Conservation (phyloP, 106 monocot genomes). For the Allium fistulosum region DNA sequence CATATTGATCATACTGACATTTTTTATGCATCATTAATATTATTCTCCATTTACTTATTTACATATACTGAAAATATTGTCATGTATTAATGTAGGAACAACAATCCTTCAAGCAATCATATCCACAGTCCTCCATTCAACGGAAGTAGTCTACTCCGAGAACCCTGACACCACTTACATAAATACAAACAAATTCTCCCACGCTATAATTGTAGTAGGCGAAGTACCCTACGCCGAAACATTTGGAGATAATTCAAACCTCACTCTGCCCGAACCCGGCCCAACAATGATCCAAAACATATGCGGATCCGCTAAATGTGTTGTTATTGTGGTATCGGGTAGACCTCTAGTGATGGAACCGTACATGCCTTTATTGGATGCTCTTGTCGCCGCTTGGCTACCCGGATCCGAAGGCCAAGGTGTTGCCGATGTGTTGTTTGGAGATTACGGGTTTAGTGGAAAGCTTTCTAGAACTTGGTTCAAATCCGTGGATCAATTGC, state of each 20-base stretch:
- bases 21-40: neutral
- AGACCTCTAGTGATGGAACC: conserved; percentile 66
- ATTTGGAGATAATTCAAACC: conserved; percentile 42
- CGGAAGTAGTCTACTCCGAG: conserved; percentile 49
- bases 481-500: conserved; percentile 53
- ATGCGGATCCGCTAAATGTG: conserved; percentile 36
- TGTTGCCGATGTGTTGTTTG: conserved; percentile 48
- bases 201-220: conserved; percentile 66
- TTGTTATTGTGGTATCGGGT: conserved; percentile 56
- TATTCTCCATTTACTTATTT: neutral
- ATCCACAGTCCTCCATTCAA: conserved; percentile 20
- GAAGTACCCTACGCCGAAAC: conserved; percentile 65
- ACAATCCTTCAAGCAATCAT: conserved; percentile 53
- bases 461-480: conserved; percentile 59
- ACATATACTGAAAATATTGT: neutral
- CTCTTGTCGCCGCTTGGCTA: conserved; percentile 72
- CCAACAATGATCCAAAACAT: conserved; percentile 40
- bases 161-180: conserved; percentile 28
- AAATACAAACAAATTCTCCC: conserved; percentile 25
- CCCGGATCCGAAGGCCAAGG: conserved; percentile 68
- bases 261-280: conserved; percentile 51
- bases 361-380: conserved; percentile 35
- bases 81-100: conserved; percentile 33
- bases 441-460: conserved; percentile 47
- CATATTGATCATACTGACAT: too few relatives aligned